These are phyloP conservation scores for Candida tunisiensis DNA, from an alignment of 1,139 yeast species.

Conservation along the genomic window DNA sequence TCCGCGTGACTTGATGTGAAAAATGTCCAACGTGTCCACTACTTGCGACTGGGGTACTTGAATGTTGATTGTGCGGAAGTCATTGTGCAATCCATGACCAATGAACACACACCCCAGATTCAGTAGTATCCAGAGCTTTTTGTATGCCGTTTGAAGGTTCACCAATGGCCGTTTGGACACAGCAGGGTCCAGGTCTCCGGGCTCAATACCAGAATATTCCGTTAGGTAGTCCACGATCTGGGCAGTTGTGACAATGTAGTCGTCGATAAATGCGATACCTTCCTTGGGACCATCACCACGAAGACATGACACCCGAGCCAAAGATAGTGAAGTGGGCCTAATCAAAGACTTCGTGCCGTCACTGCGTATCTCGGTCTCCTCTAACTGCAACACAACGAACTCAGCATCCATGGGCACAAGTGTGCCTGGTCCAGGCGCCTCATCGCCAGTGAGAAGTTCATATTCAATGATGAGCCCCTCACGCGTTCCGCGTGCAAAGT, in stretches of 20 bases:
- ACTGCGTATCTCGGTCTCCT: constrained; percentile 58
- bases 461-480: constrained; percentile 45
- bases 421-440: constrained; percentile 61
- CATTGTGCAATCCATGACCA: constrained; percentile 87
- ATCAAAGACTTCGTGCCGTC: constrained; percentile 54
- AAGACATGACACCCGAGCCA: constrained; percentile 82
- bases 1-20: constrained; percentile 42
- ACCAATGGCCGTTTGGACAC: constrained; percentile 58
- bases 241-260: constrained; percentile 62
- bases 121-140: constrained; percentile 75
- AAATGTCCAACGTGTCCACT: constrained; percentile 75
- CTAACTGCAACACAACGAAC: constrained; percentile 72
- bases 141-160: constrained; percentile 66
- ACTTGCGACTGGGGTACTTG: constrained; percentile 77
- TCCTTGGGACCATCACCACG: constrained; percentile 54
- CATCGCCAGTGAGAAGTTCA: constrained; percentile 42
- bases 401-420: constrained; percentile 94
- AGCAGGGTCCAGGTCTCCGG: constrained; percentile 71
- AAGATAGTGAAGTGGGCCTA: constrained; percentile 57
- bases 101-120: constrained; percentile 85
- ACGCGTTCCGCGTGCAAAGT: constrained; percentile 56
- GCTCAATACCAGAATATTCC: constrained; percentile 80
- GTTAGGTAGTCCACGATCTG: constrained; percentile 73
- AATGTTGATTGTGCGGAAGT: constrained; percentile 83
- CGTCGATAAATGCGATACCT: constrained; percentile 83